Conservation (phyloP, 257 asterid genomes). For the Salvia hispanica region DNA sequence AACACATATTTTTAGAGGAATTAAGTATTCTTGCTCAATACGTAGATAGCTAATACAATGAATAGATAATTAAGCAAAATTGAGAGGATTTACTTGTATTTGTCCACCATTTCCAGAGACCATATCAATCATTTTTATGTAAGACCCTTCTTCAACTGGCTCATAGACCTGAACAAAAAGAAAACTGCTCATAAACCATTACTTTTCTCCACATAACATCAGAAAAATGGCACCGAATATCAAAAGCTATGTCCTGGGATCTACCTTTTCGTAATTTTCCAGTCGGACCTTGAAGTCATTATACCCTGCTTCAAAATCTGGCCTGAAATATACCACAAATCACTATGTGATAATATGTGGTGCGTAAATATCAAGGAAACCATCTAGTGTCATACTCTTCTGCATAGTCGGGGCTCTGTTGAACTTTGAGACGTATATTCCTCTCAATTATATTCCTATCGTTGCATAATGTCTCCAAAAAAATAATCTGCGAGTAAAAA, state of each 20-base stretch:
- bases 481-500: conserved; percentile 64
- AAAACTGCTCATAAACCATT: conserved; percentile 25
- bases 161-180: conserved; percentile 73
- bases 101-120: conserved; percentile 98
- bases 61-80: conserved; percentile 12
- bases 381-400: conserved; percentile 65
- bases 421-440: conserved; percentile 99
- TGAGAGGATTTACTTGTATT: conserved; percentile 65
- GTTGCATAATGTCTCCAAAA: conserved; percentile 91
- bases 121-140: conserved; percentile 97
- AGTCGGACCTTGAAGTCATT: conserved; percentile 86
- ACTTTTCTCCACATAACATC: conserved; percentile 23
- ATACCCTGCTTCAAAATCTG: conserved; percentile 99
- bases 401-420: conserved; percentile 98
- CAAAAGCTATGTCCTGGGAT: conserved; percentile 35
- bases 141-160: conserved; percentile 98
- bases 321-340: conserved; percentile 62
- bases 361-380: conserved; percentile 33
- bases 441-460: conserved; percentile 86
- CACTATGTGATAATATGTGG: conserved; percentile 30
- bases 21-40: conserved; percentile 14
- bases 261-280: conserved; percentile 91
- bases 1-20: conserved; percentile 15
- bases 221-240: conserved; percentile 7
- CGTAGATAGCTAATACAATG: conserved; percentile 17